Percentiles rank a stretch among this genome's conserved stretches.
phyloP scores from a whole-genome alignment of 208 protist genomes.

The Phytomonas francai region DNA sequence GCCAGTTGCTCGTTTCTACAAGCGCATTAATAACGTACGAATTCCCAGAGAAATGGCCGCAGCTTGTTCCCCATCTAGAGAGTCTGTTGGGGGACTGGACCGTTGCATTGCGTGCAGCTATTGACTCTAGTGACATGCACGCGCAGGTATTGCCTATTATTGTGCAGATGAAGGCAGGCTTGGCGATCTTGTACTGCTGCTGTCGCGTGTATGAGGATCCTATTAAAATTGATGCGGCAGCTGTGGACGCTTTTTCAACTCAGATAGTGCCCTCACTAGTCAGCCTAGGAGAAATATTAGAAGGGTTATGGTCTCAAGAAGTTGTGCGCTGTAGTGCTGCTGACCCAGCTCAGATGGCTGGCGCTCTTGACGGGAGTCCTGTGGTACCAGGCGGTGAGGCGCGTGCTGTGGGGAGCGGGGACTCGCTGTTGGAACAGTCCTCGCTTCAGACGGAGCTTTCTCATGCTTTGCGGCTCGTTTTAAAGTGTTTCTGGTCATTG shows the following conservation, averaged over 20 bases:
- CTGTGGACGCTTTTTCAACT: slow-evolving; percentile 39
- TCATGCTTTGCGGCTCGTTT: slow-evolving; percentile 61
- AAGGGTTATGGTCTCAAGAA: slow-evolving; percentile 33
- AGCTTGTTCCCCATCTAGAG: slow-evolving; percentile 49
- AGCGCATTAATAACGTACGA: slow-evolving; percentile 66
- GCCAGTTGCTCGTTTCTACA: slow-evolving; percentile 61
- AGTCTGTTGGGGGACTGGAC: slow-evolving; percentile 33
- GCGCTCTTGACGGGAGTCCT: slow-evolving; percentile 12
- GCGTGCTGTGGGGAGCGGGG: slow-evolving; percentile 6
- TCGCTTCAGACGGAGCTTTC: slow-evolving; percentile 29
- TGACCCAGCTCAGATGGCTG: neutral
- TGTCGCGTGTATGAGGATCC: slow-evolving; percentile 63
- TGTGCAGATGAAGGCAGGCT: slow-evolving; percentile 48
- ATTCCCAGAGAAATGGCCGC: slow-evolving; percentile 57
- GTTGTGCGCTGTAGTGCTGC: slow-evolving; percentile 2
- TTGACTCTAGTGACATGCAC: slow-evolving; percentile 13
- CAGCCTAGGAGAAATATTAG: slow-evolving; percentile 38
- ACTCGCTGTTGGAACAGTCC: slow-evolving; percentile 25
- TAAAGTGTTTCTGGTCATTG: slow-evolving; percentile 67
- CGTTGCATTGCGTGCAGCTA: slow-evolving; percentile 17
- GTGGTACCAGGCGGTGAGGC: neutral
- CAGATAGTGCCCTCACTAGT: slow-evolving; percentile 35
- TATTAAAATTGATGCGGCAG: slow-evolving; percentile 31
- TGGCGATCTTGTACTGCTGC: slow-evolving; percentile 58
- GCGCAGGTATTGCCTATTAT: slow-evolving; percentile 17